Percentiles rank a stretch among this genome's conserved stretches.
These are phyloP conservation scores for Solanum paucissectum DNA, from an alignment of 257 asterid genomes.

Conservation along the genomic window DNA sequence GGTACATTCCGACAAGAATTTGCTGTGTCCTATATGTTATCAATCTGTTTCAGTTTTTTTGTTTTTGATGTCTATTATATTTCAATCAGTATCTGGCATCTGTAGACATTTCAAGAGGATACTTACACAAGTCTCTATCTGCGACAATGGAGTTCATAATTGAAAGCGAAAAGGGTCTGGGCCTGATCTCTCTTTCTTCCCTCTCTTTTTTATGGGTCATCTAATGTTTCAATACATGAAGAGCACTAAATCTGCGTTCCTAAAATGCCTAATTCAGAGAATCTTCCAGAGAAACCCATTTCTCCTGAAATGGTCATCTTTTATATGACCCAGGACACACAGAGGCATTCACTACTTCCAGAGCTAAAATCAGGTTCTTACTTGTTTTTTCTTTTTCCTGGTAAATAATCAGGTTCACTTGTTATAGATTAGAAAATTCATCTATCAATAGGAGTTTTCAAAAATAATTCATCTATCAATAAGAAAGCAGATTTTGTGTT, in stretches of 20 bases:
- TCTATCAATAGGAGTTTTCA: background rate
- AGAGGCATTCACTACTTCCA: constrained; percentile 62
- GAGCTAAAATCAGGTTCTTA: constrained; percentile 61
- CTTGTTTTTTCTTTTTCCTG: background rate
- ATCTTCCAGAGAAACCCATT: constrained; percentile 51
- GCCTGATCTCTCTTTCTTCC: background rate
- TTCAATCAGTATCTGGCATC: constrained; percentile 57
- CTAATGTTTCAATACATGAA: constrained; percentile 1
- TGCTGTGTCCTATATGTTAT: background rate
- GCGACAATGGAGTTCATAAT: constrained; percentile 60
- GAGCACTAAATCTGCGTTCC: constrained; percentile 7
- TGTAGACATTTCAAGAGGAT: constrained; percentile 68
- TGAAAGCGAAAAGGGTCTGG: constrained; percentile 54
- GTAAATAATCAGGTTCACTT: background rate
- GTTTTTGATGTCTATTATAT: constrained; percentile 23
- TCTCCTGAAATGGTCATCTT: constrained; percentile 65
- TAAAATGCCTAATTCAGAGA: constrained; percentile 29
- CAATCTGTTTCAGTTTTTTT: constrained; percentile 2
- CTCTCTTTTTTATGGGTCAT: background rate
- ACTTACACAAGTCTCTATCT: constrained; percentile 66
- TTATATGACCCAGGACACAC: constrained; percentile 85
- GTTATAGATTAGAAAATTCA: background rate
- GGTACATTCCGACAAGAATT: constrained; percentile 22
- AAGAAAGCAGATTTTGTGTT: background rate
- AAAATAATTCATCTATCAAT: background rate